Conservation (phyloP, 2,329 filamentous ascomycete species). For the Scleromitrula shiraiana region DNA sequence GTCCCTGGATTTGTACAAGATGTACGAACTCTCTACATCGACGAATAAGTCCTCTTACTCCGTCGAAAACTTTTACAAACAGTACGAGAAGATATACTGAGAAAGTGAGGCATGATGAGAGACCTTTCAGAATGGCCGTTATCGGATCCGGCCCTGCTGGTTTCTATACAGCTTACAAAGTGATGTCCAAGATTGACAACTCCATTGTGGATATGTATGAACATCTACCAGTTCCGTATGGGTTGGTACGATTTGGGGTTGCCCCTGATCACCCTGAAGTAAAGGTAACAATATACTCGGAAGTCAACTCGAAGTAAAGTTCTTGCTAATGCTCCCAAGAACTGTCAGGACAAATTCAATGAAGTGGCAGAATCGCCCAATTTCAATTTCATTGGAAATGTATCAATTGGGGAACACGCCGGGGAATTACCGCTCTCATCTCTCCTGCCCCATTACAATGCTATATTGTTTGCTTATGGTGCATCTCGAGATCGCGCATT, state of each 20-base stretch:
- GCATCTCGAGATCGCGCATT: slow-evolving; percentile 76
- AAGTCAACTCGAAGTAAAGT: slow-evolving; percentile 1
- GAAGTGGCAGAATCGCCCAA: slow-evolving; percentile 74
- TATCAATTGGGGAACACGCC: slow-evolving; percentile 58
- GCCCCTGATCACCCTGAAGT: slow-evolving; percentile 98
- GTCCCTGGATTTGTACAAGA: slow-evolving; percentile 23
- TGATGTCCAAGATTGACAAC: slow-evolving; percentile 67
- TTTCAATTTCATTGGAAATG: slow-evolving; percentile 89
- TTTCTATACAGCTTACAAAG: slow-evolving; percentile 85
- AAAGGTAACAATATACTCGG: slow-evolving; percentile 52
- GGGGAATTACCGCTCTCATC: slow-evolving; percentile 55
- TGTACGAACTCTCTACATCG: slow-evolving; percentile 17
- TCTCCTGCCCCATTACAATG: slow-evolving; percentile 79
- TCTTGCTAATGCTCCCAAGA: slow-evolving; percentile 43
- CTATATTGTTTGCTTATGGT: slow-evolving; percentile 86
- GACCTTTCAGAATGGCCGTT: slow-evolving; percentile 71
- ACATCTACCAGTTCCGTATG: slow-evolving; percentile 83
- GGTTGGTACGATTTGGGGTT: slow-evolving; percentile 86
- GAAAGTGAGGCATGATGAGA: slow-evolving; percentile 25
- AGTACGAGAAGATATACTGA: slow-evolving; percentile 18
- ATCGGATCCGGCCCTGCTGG: slow-evolving; percentile 92
- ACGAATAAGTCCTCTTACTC: not conserved
- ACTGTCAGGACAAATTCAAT: slow-evolving; percentile 89
- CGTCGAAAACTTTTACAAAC: not conserved
- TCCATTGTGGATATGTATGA: slow-evolving; percentile 93